A percentile compares a stretch with the other conserved stretches of the same genome.
These are phyloP conservation scores for Dictyostelium brefeldianum DNA, from an alignment of 78 protist species.

Conservation along the genomic window DNA sequence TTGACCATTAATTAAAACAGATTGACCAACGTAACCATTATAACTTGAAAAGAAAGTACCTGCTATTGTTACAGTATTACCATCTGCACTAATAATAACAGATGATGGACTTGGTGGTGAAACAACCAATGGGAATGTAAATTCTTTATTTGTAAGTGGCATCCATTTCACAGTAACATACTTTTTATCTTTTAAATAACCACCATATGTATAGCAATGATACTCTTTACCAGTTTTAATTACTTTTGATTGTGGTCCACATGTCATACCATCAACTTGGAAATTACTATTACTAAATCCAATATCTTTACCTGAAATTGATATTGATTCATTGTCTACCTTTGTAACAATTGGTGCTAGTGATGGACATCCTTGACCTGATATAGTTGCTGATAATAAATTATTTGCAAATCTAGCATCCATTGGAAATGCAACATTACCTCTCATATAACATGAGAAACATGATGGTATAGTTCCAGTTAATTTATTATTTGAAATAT, in stretches of 20 bases:
- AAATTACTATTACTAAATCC: neutral
- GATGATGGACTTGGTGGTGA: no score
- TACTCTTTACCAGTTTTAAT: no score
- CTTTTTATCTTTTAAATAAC: no score
- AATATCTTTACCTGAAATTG: neutral
- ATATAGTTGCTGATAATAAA: neutral
- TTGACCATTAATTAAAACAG: no score
- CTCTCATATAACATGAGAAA: neutral
- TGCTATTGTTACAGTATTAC: no score
- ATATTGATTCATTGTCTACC: neutral
- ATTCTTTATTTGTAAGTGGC: no score
- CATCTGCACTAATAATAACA: no score
- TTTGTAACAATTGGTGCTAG: neutral
- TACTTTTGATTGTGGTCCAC: no score
- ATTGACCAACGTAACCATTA: neutral
- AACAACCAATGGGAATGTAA: no score
- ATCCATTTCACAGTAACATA: no score
- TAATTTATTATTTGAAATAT: neutral
- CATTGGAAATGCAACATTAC: no score
- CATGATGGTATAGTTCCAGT: neutral
- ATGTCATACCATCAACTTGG: neutral
- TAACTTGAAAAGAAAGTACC: slow-evolving; percentile 3
- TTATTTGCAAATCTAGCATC: neutral
- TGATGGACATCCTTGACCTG: neutral
- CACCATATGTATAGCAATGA: no score